Evolutionary conservation across 257 asterid species (phyloP).

Genomic region (Lavandula angustifolia): DNA sequence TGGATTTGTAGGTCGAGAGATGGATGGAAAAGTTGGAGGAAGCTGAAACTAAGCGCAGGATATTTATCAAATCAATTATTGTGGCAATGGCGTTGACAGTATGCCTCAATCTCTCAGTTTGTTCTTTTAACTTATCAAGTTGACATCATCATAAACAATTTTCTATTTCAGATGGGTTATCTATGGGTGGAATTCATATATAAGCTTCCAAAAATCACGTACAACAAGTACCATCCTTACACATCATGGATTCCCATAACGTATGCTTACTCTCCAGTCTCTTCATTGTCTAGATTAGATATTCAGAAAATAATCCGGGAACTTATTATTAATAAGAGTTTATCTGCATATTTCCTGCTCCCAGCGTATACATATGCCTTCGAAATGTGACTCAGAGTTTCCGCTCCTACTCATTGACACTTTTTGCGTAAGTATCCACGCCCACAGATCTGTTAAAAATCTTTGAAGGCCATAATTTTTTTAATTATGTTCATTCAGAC

Average conservation of each 20-base stretch:
- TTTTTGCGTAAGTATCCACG: slow-evolving; percentile 73
- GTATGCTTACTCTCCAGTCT: slow-evolving; percentile 42
- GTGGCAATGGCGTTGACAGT: slow-evolving; percentile 60
- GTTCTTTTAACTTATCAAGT: slow-evolving; percentile 23
- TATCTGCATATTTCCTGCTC: slow-evolving; percentile 31
- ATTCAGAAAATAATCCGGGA: slow-evolving; percentile 20
- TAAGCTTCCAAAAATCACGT: slow-evolving; percentile 81
- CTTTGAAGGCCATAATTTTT: slow-evolving; percentile 6
- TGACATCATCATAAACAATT: slow-evolving; percentile 15
- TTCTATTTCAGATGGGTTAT: slow-evolving; percentile 65
- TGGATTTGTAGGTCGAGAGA: slow-evolving; percentile 67
- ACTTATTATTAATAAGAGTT: slow-evolving; percentile 15
- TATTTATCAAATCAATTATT: slow-evolving; percentile 58
- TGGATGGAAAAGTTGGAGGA: slow-evolving; percentile 98
- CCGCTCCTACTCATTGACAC: slow-evolving; percentile 80
- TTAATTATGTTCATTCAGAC: slow-evolving; percentile 3
- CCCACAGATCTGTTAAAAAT: not conserved
- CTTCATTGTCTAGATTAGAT: slow-evolving; percentile 3
- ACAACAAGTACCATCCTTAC: slow-evolving; percentile 92
- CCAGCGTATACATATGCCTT: slow-evolving; percentile 77
- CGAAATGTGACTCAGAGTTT: slow-evolving; percentile 81
- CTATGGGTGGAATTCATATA: slow-evolving; percentile 78
- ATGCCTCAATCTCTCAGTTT: slow-evolving; percentile 36
- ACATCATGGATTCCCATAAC: slow-evolving; percentile 95
- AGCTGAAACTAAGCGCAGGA: slow-evolving; percentile 69